A percentile compares a stretch with the other conserved stretches of the same genome.
Evolutionary conservation across 805 yeast genomes (phyloP).

Genomic region (Candida taoyuanica): DNA sequence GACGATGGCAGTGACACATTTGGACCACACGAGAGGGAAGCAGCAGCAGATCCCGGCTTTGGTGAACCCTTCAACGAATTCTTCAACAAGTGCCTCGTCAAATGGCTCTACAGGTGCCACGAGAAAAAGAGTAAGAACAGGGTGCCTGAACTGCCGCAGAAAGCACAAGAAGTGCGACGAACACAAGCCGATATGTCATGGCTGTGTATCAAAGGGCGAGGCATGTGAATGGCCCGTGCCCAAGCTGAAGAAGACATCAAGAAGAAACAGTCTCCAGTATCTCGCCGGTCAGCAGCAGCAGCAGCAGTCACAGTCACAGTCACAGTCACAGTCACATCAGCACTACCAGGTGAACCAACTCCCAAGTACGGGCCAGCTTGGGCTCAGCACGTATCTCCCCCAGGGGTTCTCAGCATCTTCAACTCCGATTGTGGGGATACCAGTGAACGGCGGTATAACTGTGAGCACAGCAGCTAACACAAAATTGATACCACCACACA

Average conservation of each 20-base stretch:
- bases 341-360: background rate
- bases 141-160: constrained; percentile 58
- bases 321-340: too few relatives aligned
- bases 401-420: too few relatives aligned
- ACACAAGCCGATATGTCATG: constrained; percentile 30
- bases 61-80: too few relatives aligned
- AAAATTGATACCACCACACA: background rate
- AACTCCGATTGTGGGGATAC: too few relatives aligned
- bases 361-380: constrained; percentile 1
- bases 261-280: constrained; percentile 5
- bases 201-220: constrained; percentile 12
- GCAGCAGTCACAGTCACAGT: background rate
- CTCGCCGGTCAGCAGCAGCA: too few relatives aligned
- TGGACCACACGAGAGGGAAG: too few relatives aligned
- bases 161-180: constrained; percentile 66
- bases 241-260: constrained; percentile 27
- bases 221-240: constrained; percentile 30
- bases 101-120: background rate
- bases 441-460: too few relatives aligned
- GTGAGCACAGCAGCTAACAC: too few relatives aligned
- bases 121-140: constrained; percentile 41
- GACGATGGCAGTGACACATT: too few relatives aligned
- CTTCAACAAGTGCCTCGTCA: background rate
- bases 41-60: too few relatives aligned
- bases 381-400: background rate